These are phyloP conservation scores for Cadophora sp. DNA, from an alignment of 2,329 filamentous ascomycete species.

Conservation along the genomic window DNA sequence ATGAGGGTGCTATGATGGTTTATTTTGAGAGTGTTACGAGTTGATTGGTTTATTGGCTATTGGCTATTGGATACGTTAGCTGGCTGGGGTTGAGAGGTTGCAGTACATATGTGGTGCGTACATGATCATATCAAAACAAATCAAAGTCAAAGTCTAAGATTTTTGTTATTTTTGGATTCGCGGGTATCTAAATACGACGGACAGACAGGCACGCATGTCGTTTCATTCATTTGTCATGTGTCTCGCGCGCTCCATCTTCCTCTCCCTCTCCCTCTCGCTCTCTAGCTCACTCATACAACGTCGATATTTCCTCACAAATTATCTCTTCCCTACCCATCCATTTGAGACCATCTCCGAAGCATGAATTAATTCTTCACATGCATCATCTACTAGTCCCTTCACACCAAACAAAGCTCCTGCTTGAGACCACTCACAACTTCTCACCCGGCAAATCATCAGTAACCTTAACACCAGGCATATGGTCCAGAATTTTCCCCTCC, in stretches of 20 bases:
- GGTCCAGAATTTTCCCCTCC: conserved; percentile 40
- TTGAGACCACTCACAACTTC: conserved; percentile 29
- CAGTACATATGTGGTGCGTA: too few relatives aligned
- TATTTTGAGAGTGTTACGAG: conserved; percentile 13
- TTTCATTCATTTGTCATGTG: neutral
- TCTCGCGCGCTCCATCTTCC: too few relatives aligned
- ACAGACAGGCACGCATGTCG: neutral
- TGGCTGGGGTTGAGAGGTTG: too few relatives aligned
- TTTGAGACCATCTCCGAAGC: too few relatives aligned
- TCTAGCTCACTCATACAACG: too few relatives aligned
- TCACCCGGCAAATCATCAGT: conserved; percentile 36
- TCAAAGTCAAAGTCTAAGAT: too few relatives aligned
- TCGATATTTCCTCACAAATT: too few relatives aligned
- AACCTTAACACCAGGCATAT: conserved; percentile 36
- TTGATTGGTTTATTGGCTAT: neutral
- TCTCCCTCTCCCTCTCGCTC: too few relatives aligned
- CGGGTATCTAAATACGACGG: conserved; percentile 4
- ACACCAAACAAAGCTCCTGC: neutral
- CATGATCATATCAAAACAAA: too few relatives aligned
- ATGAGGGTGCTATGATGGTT: conserved; percentile 13
- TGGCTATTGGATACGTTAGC: too few relatives aligned
- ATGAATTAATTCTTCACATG: too few relatives aligned
- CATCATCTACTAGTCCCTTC: too few relatives aligned
- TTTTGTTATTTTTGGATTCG: neutral
- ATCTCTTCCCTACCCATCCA: neutral